phyloP scores from a whole-genome alignment of 208 protist genomes.

The Trypanosoma melophagium region DNA sequence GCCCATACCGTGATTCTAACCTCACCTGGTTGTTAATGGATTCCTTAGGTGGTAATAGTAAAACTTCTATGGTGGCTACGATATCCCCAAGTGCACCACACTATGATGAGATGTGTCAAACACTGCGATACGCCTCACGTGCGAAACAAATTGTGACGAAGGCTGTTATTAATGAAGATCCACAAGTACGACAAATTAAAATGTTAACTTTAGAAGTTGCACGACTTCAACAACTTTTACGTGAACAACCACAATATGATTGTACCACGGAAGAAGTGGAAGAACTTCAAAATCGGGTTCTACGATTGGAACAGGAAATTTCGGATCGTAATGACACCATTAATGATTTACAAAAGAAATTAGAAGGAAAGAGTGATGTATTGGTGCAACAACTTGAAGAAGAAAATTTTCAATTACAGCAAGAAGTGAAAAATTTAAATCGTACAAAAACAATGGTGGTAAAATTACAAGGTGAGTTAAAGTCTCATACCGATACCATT shows the following conservation, averaged over 20 bases:
- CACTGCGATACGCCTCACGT: conserved; percentile 88
- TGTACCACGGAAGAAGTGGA: conserved; percentile 18
- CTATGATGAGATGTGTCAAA: conserved; percentile 92
- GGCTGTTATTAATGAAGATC: conserved; percentile 91
- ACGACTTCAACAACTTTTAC: conserved; percentile 54
- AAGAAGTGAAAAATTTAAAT: conserved; percentile 22
- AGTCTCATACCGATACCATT: not conserved
- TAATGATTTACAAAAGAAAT: conserved; percentile 14
- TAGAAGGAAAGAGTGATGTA: conserved; percentile 20
- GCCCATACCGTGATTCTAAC: conserved; percentile 88
- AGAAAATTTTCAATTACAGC: conserved; percentile 7
- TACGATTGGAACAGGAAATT: conserved; percentile 24
- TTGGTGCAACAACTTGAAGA: conserved; percentile 12
- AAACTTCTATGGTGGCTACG: conserved; percentile 96
- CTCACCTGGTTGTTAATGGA: conserved; percentile 90
- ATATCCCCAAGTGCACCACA: conserved; percentile 83
- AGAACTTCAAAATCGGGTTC: conserved; percentile 17
- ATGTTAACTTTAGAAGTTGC: conserved; percentile 68
- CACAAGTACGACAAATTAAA: conserved; percentile 78
- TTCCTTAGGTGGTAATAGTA: conserved; percentile 87
- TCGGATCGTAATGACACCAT: conserved; percentile 18
- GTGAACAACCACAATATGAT: conserved; percentile 38
- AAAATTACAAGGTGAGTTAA: conserved; percentile 5
- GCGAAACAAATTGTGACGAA: conserved; percentile 92
- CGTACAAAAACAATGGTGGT: conserved; percentile 1